A percentile compares a stretch with the other conserved stretches of the same genome.
Evolutionary conservation across 1,284 basidiomycete species (phyloP).

Genomic region (Sporisorium iseilematis-ciliati): DNA sequence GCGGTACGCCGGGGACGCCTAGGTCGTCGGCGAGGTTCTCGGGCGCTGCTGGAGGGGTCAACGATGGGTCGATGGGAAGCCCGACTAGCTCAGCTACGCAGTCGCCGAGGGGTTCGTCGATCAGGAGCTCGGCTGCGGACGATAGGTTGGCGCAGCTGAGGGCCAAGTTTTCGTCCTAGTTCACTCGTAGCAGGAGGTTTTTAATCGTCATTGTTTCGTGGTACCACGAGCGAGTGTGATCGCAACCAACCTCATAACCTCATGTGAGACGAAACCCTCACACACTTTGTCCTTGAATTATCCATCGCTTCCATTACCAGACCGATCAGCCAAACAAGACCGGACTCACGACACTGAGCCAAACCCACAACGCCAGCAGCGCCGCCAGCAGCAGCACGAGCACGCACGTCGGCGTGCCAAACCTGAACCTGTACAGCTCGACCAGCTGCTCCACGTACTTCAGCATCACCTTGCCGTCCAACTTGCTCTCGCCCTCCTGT

Average conservation of each 20-base stretch:
- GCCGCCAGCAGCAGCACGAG: constrained; percentile 22
- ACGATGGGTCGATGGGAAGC: constrained; percentile 27
- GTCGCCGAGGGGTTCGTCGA: constrained; percentile 23
- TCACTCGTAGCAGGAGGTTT: too few relatives aligned
- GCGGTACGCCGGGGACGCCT: constrained; percentile 20
- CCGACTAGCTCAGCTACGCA: constrained; percentile 30
- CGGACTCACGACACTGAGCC: constrained; percentile 19
- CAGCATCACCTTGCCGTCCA: constrained; percentile 53
- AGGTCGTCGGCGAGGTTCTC: constrained; percentile 15
- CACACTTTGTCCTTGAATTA: background rate
- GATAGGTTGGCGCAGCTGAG: constrained; percentile 62
- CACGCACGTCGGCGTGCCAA: constrained; percentile 25
- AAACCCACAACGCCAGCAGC: constrained; percentile 38
- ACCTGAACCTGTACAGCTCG: constrained; percentile 48
- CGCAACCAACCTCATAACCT: too few relatives aligned
- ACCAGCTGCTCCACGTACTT: constrained; percentile 48
- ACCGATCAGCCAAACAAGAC: constrained; percentile 10
- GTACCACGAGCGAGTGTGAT: too few relatives aligned
- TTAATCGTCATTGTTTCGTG: too few relatives aligned
- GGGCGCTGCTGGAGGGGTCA: background rate
- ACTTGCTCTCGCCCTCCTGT: constrained; percentile 47
- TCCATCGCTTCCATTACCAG: background rate
- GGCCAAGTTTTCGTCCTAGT: constrained; percentile 57
- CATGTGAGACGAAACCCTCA: background rate
- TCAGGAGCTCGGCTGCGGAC: constrained; percentile 43